Base-by-base conservation (phyloP, 306 rosid species). In the Dalbergia cultrata region DNA sequence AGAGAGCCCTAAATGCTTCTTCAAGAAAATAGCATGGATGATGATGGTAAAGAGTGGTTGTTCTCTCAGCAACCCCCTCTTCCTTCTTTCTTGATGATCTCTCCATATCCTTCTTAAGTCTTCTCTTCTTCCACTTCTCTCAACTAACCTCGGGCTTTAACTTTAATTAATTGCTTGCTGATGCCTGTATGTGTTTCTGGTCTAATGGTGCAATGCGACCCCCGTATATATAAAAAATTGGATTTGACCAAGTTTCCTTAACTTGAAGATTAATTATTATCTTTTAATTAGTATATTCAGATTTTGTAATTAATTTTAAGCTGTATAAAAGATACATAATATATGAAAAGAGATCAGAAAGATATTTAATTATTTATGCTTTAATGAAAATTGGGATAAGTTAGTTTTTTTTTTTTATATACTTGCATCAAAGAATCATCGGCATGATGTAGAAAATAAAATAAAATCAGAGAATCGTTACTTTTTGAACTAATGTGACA, bases 21-120 rank as follows among this genome's bases (percentile, higher is more conserved):
- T 63, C 50, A 52, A 88, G 83, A 43, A 79, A 77, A 68, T 26
- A 8, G 43, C 81, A 35, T 14, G 85, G 85, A 58, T 49, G 74
- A 21, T 21, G 22, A 26, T 26, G 31, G 72, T 43, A 5, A 49
- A 71, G 31, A 39, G 19, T 71, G 62, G 13, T 7, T 57, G n/a
- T 79, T 60, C 67, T 81, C 35, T 52, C 26, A 9, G 33, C 50
- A 16, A 8, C 22, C 4, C 8, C 65, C 31, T 37, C 58, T 52
- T 52, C 80, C 59, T 11, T 3, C 6, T 8, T 5, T 35, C 75
- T 0, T 64, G 81, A 22, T 13, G 77, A 37, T 33, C 18, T 13
- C 54, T 80, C 85, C 84, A 80, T 79, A 41, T 70, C 53, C 52
- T 70, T 72, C 45, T 67, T 21, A 21, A 49, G 13, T 45, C 22